A percentile compares a stretch with the other conserved stretches of the same genome.
Conservation (phyloP, 495 filamentous ascomycete species). For the Bacidia rubella region DNA sequence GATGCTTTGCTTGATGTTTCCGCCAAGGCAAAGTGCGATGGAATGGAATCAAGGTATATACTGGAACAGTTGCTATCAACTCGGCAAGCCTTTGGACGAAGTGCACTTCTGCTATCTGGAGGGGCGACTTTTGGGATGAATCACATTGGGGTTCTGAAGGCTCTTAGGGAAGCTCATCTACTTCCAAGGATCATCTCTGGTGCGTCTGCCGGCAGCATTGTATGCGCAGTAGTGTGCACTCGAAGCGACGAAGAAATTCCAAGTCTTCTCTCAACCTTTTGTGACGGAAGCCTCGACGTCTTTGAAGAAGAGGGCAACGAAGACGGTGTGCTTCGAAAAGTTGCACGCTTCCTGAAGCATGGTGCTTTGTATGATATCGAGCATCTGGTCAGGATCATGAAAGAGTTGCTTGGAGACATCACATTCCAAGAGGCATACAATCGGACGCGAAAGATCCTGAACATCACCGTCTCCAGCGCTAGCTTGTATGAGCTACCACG, state of each 20-base stretch:
- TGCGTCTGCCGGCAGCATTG: constrained; percentile 87
- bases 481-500: constrained; percentile 76
- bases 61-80: constrained; percentile 63
- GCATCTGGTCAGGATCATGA: constrained; percentile 70
- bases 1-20: constrained; percentile 53
- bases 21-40: constrained; percentile 37
- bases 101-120: constrained; percentile 74
- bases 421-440: constrained; percentile 96
- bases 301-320: constrained; percentile 63
- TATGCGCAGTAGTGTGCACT: constrained; percentile 73
- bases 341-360: constrained; percentile 63
- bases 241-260: constrained; percentile 78
- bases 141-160: constrained; percentile 87
- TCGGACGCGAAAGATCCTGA: constrained; percentile 74
- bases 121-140: constrained; percentile 94
- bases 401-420: constrained; percentile 62
- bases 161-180: constrained; percentile 58
- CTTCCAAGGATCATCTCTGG: constrained; percentile 89
- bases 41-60: constrained; percentile 49
- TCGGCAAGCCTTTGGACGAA: constrained; percentile 78
- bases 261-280: constrained; percentile 54
- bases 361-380: constrained; percentile 74
- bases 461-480: constrained; percentile 81
- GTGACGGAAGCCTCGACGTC: constrained; percentile 69
- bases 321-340: constrained; percentile 53